Conservation (phyloP, 495 filamentous ascomycete genomes). For the Penicillium desertorum region DNA sequence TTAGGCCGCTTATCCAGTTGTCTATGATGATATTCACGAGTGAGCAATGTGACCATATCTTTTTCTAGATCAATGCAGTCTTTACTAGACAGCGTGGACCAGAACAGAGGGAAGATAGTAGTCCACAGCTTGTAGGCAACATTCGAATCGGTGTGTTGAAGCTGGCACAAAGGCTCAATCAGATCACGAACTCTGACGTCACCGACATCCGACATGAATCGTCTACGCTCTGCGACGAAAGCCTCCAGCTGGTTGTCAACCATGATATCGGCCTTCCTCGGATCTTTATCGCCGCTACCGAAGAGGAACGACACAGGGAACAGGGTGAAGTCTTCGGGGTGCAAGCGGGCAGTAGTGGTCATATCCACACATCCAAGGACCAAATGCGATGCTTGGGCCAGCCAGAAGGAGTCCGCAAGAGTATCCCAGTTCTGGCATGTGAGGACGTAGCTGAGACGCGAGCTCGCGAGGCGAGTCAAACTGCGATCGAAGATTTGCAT, state of each 20-base stretch:
- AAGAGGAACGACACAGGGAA: constrained; percentile 70
- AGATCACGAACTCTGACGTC: constrained; percentile 84
- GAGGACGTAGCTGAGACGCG: constrained; percentile 82
- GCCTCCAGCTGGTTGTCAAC: constrained; percentile 77
- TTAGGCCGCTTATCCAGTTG: constrained; percentile 94
- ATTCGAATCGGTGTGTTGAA: constrained; percentile 83
- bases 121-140: constrained; percentile 89
- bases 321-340: constrained; percentile 78
- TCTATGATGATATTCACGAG: constrained; percentile 90
- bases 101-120: constrained; percentile 84
- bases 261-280: constrained; percentile 68
- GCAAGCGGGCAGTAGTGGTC: constrained; percentile 69
- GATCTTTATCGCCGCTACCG: constrained; percentile 61
- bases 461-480: constrained; percentile 80
- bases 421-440: constrained; percentile 97
- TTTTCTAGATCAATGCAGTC: constrained; percentile 90
- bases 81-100: constrained; percentile 82
- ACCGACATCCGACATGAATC: constrained; percentile 78
- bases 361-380: constrained; percentile 88
- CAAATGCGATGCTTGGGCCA: constrained; percentile 88
- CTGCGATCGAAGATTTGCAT: constrained; percentile 92
- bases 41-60: constrained; percentile 79
- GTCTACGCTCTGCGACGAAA: constrained; percentile 72
- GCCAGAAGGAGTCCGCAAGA: constrained; percentile 90
- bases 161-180: constrained; percentile 85